These are phyloP conservation scores for Xylariaceae sp. DNA, from an alignment of 2,329 filamentous ascomycete species.

Conservation along the genomic window DNA sequence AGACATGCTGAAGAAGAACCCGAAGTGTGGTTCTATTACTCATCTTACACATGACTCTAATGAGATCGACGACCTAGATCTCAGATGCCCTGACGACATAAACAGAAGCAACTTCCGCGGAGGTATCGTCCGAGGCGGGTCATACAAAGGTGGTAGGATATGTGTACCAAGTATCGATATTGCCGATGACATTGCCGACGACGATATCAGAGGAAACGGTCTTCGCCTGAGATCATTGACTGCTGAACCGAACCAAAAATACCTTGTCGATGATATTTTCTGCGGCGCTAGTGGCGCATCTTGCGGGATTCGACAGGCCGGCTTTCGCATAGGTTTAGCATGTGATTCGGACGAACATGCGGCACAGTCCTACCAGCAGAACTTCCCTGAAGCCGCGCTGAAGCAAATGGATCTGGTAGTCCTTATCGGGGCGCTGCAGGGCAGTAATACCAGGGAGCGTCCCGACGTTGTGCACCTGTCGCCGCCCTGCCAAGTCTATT, in stretches of 20 bases:
- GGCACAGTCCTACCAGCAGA: slow-evolving; percentile 48
- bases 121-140: slow-evolving; percentile 35
- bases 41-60: slow-evolving; percentile 22
- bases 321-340: slow-evolving; percentile 52
- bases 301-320: slow-evolving; percentile 52
- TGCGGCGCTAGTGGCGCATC: slow-evolving; percentile 69
- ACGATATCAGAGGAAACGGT: neutral
- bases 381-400: slow-evolving; percentile 48
- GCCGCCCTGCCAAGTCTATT: slow-evolving; percentile 70
- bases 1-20: slow-evolving; percentile 1
- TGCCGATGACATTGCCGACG: neutral
- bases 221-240: neutral
- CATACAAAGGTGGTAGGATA: slow-evolving; percentile 28
- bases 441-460: slow-evolving; percentile 32
- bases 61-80: slow-evolving; percentile 19
- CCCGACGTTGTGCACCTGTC: slow-evolving; percentile 68
- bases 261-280: slow-evolving; percentile 67
- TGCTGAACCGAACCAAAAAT: slow-evolving; percentile 39
- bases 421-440: slow-evolving; percentile 35
- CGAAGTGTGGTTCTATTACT: slow-evolving; percentile 4
- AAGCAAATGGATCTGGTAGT: slow-evolving; percentile 40
- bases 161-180: slow-evolving; percentile 20
- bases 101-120: slow-evolving; percentile 36
- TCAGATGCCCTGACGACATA: slow-evolving; percentile 26
- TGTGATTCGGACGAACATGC: slow-evolving; percentile 57